Conservation (phyloP, 371 early-diverging fungal genomes). For the Rhizopus delemar region DNA sequence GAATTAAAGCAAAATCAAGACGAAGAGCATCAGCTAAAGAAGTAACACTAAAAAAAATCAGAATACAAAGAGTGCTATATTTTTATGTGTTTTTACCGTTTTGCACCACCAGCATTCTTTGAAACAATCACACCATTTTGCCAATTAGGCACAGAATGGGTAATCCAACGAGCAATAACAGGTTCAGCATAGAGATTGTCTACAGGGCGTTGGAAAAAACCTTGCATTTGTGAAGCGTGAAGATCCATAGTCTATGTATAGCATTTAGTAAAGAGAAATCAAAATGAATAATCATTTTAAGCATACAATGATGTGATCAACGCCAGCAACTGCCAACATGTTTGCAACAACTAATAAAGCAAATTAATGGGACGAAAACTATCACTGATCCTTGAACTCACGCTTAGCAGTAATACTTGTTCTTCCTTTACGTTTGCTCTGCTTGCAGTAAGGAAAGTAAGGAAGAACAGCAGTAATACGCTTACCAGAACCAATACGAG, state of each 20-base stretch:
- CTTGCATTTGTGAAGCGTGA: conserved; percentile 93
- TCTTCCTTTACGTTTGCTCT: conserved; percentile 96
- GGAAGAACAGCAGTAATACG: conserved; percentile 90
- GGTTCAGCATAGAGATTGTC: conserved; percentile 97
- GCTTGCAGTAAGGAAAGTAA: conserved; percentile 96
- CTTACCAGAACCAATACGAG: conserved; percentile 86
- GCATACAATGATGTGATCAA: conserved; percentile 89
- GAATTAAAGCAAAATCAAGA: conserved; percentile 94
- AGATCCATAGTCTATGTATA: conserved; percentile 84
- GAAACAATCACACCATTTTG: conserved; percentile 85
- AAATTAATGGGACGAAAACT: not conserved
- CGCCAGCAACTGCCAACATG: conserved; percentile 93
- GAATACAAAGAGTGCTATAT: not conserved
- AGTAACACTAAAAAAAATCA: conserved; percentile 71
- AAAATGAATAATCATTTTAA: not conserved
- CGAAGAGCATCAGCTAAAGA: conserved; percentile 92
- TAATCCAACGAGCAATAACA: conserved; percentile 86
- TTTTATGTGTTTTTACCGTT: conserved; percentile 65
- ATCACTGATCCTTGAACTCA: conserved; percentile 30
- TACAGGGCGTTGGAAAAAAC: conserved; percentile 93
- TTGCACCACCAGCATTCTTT: conserved; percentile 98
- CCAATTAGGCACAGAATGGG: conserved; percentile 76
- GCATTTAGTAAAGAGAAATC: conserved; percentile 1
- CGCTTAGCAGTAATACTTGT: conserved; percentile 94
- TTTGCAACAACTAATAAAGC: conserved; percentile 82